These are phyloP conservation scores for Neurospora sp. DNA, from an alignment of 495 filamentous ascomycete species.

Conservation along the genomic window DNA sequence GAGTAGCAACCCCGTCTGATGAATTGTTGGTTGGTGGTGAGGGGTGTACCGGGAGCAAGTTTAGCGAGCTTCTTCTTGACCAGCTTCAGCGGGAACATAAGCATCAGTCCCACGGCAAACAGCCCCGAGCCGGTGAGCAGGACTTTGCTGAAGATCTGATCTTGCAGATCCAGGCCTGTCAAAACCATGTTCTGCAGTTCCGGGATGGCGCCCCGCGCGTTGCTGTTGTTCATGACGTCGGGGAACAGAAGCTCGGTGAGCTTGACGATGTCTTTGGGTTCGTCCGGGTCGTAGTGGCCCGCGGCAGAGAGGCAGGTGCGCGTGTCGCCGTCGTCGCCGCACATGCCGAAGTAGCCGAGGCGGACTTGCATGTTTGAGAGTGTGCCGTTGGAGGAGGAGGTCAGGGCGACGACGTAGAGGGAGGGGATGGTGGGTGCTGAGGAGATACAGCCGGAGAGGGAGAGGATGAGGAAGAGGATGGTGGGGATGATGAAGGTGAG, in stretches of 20 bases:
- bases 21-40: neutral
- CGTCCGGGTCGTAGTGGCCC: slow-evolving; percentile 3
- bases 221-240: neutral
- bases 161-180: slow-evolving; percentile 17
- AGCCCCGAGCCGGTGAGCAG: slow-evolving; percentile 13
- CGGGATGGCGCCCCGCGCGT: neutral
- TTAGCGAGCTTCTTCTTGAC: neutral
- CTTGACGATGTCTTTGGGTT: slow-evolving; percentile 6
- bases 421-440: slow-evolving; percentile 19
- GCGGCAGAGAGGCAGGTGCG: slow-evolving; percentile 13
- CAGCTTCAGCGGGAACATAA: slow-evolving; percentile 11
- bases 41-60: slow-evolving; percentile 5
- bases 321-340: slow-evolving; percentile 13
- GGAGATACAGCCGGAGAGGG: slow-evolving; percentile 20
- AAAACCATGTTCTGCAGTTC: slow-evolving; percentile 12
- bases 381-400: slow-evolving; percentile 11
- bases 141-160: slow-evolving; percentile 12
- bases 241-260: neutral
- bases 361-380: slow-evolving; percentile 9
- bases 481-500: neutral
- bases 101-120: slow-evolving; percentile 24
- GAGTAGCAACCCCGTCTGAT: neutral
- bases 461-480: slow-evolving; percentile 6
- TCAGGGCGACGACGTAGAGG: slow-evolving; percentile 20
- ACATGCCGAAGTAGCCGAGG: slow-evolving; percentile 29